Evolutionary conservation across 306 rosid genomes (phyloP), one percentile per base, ranked within the genome.

Genomic region (Sesbania bispinosa): DNA sequence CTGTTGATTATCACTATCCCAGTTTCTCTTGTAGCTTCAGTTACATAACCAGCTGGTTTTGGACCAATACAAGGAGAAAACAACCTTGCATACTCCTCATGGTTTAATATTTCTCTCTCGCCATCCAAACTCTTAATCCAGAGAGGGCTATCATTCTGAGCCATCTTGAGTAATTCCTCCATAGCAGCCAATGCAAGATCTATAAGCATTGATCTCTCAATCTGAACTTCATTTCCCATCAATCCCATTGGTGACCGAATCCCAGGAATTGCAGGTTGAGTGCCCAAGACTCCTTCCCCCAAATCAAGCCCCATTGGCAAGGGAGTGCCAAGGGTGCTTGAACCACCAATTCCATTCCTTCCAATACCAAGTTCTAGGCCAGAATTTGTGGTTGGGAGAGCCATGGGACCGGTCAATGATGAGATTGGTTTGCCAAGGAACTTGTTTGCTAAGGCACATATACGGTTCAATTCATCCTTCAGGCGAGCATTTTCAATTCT

Each of bases 401-500:
- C 75, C 76, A 79, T 64, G 38, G 89, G 85, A 79, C 54, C 2
- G n/a, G 79, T 84, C 75, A 89, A 26, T 51, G 95, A 81, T 0
- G 90, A 77, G 10, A 95, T 75, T 5, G 97, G 93, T 80, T 88
- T 78, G 60, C 99, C 97, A n/a, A 95, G 66, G 75, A 92, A 92
- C 81, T 88, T 89, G 84, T 80, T 85, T 2, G 97, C 79, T 65
- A 95, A 68, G 14, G 89, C 29, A 67, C 90, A 84, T 11, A 89
- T 83, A 18, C 97, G 85, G 55, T 75, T 83, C 63, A 95, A 63
- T 59, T 95, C 97, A 7, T 91, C 96, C 77, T 71, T 86, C 29
- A 95, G 74, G 16, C 97, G 82, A 79, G 96, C 97, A 81, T 95
- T 95, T 65, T 91, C 97, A 5, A 91, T 88, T 78, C 97, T 73